These are phyloP conservation scores for Globisporangium mamillatum DNA, from an alignment of 352 stramenopile species.

Conservation along the genomic window DNA sequence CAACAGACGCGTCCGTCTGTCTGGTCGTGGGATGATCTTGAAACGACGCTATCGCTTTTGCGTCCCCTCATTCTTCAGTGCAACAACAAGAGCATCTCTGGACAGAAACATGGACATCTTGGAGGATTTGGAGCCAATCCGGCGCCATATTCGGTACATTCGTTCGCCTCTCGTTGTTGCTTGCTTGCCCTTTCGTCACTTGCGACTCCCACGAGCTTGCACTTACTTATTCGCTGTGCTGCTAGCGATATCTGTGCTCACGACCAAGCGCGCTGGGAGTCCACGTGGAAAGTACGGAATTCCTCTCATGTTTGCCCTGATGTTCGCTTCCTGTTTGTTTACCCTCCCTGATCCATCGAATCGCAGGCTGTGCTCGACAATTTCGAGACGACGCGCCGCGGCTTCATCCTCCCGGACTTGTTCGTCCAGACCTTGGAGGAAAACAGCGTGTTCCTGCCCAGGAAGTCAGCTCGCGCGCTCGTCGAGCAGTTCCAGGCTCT, in stretches of 20 bases:
- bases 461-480: slow-evolving; percentile 24
- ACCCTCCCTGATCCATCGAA: background rate
- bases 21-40: background rate
- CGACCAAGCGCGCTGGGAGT: slow-evolving; percentile 39
- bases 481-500: slow-evolving; percentile 45
- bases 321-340: background rate
- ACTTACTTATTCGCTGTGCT: background rate
- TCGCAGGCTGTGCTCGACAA: slow-evolving; percentile 33
- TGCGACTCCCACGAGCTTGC: background rate
- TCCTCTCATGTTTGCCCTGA: background rate
- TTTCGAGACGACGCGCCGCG: slow-evolving; percentile 26
- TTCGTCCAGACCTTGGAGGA: slow-evolving; percentile 52
- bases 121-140: slow-evolving; percentile 16
- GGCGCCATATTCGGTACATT: slow-evolving; percentile 29
- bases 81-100: background rate
- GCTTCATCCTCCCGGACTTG: slow-evolving; percentile 30
- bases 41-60: slow-evolving; percentile 3
- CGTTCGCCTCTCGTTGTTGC: background rate
- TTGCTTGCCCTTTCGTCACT: background rate
- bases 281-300: slow-evolving; percentile 29
- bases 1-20: background rate
- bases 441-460: slow-evolving; percentile 40
- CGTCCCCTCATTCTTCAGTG: background rate
- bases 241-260: slow-evolving; percentile 31
- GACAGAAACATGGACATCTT: background rate